Evolutionary conservation across 129 eudicot genomes (phyloP).

Genomic region (Deinandra increscens): DNA sequence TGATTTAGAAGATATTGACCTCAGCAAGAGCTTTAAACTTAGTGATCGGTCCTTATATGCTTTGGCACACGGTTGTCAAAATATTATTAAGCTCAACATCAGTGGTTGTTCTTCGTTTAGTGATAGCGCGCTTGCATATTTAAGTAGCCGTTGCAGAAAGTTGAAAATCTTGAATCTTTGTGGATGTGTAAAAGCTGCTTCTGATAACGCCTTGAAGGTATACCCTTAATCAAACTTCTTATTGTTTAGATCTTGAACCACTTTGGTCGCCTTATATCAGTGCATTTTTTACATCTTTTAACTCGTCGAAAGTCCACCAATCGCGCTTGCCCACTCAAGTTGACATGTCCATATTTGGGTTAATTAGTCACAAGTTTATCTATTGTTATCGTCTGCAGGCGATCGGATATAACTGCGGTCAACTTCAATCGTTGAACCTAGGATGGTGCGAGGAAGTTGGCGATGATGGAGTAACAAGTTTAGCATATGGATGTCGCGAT

Average conservation of each 20-base stretch:
- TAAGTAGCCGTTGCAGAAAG: conserved; percentile 60
- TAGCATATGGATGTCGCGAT: conserved; percentile 89
- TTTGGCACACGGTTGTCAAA: conserved; percentile 78
- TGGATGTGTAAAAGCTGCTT: conserved; percentile 87
- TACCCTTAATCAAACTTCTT: not conserved
- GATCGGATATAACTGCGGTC: conserved; percentile 65
- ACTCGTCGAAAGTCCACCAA: not conserved
- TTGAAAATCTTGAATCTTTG: conserved; percentile 71
- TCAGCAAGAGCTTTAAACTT: conserved; percentile 39
- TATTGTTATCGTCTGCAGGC: conserved; percentile 47
- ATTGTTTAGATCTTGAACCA: not conserved
- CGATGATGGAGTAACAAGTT: conserved; percentile 81
- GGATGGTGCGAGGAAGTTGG: conserved; percentile 95
- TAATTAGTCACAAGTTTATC: not conserved
- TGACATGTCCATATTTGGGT: not conserved
- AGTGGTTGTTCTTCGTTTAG: conserved; percentile 84
- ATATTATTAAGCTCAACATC: conserved; percentile 68
- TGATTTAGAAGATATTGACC: conserved; percentile 73
- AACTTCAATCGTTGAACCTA: conserved; percentile 63
- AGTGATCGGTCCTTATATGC: conserved; percentile 73
- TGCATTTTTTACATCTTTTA: too few relatives aligned
- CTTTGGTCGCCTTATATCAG: not conserved
- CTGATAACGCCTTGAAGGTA: conserved; percentile 84
- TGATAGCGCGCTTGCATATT: conserved; percentile 66
- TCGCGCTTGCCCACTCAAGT: not conserved